phyloP scores from a whole-genome alignment of 2,329 filamentous ascomycete species.

The Aspergillus pseudoglaucus region DNA sequence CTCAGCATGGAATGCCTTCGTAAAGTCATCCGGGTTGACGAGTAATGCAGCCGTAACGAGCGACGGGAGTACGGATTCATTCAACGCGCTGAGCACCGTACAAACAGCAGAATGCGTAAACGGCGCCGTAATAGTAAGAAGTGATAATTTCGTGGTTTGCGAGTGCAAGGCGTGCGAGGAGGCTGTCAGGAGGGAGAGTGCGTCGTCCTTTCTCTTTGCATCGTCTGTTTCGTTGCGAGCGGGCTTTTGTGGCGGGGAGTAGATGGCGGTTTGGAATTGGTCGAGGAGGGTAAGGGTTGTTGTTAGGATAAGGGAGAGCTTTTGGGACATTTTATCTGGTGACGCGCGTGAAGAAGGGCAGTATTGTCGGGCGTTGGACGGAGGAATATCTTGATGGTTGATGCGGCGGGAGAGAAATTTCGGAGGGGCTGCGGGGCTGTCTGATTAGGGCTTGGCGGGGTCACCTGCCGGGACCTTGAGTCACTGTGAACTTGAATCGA shows the following conservation, averaged over 20 bases:
- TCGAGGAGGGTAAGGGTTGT: constrained; percentile 32
- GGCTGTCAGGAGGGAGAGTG: constrained; percentile 64
- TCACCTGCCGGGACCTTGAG: constrained; percentile 12
- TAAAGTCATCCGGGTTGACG: constrained; percentile 57
- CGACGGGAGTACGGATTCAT: constrained; percentile 65
- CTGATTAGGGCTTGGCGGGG: constrained; percentile 27
- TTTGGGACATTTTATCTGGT: constrained; percentile 23
- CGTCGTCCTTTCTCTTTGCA: constrained; percentile 20
- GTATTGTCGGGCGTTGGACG: not conserved
- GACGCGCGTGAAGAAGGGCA: not conserved
- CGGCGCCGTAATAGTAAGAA: constrained; percentile 78
- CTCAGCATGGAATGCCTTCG: constrained; percentile 57
- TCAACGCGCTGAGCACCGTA: constrained; percentile 65
- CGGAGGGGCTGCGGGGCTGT: constrained; percentile 21
- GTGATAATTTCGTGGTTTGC: constrained; percentile 79
- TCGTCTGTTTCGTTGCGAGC: constrained; percentile 6
- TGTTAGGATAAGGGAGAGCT: constrained; percentile 23
- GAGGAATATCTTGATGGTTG: not conserved
- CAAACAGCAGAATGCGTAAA: constrained; percentile 73
- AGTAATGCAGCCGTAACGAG: constrained; percentile 65
- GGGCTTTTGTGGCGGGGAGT: constrained; percentile 14
- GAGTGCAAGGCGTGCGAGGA: constrained; percentile 68
- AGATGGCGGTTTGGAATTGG: constrained; percentile 34
- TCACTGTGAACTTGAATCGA: not conserved
- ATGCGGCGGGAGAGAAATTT: constrained; percentile 19